Base-by-base conservation (phyloP, 345 rosid genomes). In the Murraya paniculata region DNA sequence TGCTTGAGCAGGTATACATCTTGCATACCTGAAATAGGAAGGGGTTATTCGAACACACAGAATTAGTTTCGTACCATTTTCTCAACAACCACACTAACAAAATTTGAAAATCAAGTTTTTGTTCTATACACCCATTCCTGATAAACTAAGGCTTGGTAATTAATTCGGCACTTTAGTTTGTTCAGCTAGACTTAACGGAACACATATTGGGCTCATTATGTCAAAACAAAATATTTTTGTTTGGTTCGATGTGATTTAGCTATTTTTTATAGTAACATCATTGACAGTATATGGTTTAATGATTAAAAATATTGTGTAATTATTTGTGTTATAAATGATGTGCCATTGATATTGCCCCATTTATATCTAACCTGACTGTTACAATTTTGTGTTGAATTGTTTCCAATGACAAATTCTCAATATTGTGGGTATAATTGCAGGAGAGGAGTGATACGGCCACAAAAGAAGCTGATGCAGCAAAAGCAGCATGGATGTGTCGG, bases 391-490 rank as follows among this genome's bases (percentile, higher is more conserved):
- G 18, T 45, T 14, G 1, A 18, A 45, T 45, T 45, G 50, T 60
- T 22, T 28, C 71, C 31, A 50, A 59, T n/a, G 60, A 65, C 61
- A 18, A 21, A 39, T 28, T 30, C 25, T 77, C 33, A 28, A 67
- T 74, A 36, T 73, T 36, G 8, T 28, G 61, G 50, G 30, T 30
- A 19, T 66, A 74, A 77, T 76, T 83, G 85, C 87, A 93, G 98
- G 98, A 89, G 78, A 92, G 84, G 88, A 88, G 93, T 53, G 97
- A 93, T 66, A 72, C 75, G 76, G 92, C 94, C 7, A 50, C 77
- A 41, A 95, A 91, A 64, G 98, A 95, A 82, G 95, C 95, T 7
- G 98, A 95, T 71, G 81, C 88, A 38, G 98, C 98, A 67, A 95
- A 93, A 87, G 81, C 91, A 9, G 95, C 95, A 27, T 95, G 98